Evolutionary conservation across 179 eudicot genomes (phyloP), one percentile per base, ranked within the genome.

Genomic region (Corrigiola litoralis): DNA sequence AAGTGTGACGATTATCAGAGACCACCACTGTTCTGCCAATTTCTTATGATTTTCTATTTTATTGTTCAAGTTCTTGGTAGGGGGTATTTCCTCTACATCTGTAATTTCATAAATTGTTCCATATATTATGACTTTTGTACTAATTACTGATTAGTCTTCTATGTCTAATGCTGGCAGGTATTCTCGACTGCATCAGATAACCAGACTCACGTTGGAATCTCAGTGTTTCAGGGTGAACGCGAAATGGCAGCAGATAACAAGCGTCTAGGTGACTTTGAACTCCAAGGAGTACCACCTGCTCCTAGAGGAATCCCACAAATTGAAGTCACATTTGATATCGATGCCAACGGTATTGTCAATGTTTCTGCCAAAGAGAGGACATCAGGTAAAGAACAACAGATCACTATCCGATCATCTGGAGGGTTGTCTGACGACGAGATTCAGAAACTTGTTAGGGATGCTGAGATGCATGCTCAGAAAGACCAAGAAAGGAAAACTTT

Each of bases 181-280:
- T 90, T 90, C 69, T 90, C 97, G 10, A 90, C 97, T 6, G 97
- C 97, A 3, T 92, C 95, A 13, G 97, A 90, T 75, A 89, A 89
- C 76, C 96, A 87, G 68, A 85, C 89, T 53, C 97, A 90, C 46
- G 97, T 90, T 14, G 97, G 97, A 3, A 85, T 90, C 46, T 85
- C 85, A 70, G 97, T 90, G 1, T 41, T 90, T 5, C 97, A 90
- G 75, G 97, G 97, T 17, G 97, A 90, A 53, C 92, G 97, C 60
- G 97, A 90, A 66, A 88, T 90, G 92, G 97, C 97, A 8, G 16
- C 88, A 0, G 92, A 90, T 80, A 90, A 90, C 84, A 90, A 90
- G 70, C 45, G 79, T 32, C 71, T 90, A 0, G 97, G 97, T 1
- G 97, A 90, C 69, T 90, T 90, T 38, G 95, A 90, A 17, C 95